Evolutionary conservation across 306 rosid species (phyloP).

Genomic region (Castanopsis chinensis): DNA sequence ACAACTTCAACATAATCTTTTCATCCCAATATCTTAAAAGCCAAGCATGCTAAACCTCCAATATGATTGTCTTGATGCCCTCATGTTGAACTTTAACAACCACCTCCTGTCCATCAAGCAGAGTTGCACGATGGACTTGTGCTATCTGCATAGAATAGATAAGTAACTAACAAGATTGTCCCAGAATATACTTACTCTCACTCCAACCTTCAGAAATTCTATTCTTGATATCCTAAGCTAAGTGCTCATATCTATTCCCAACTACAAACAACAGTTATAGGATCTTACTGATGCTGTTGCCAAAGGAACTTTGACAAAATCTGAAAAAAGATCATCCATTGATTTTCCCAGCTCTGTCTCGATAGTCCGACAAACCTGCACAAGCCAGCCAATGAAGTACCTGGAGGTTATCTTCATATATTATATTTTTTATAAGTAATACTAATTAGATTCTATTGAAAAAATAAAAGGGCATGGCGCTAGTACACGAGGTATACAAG

Average conservation of each 20-base stretch:
- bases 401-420: neutral
- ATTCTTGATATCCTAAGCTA: slow-evolving; percentile 3
- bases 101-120: slow-evolving; percentile 83
- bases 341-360: slow-evolving; percentile 84
- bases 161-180: slow-evolving; percentile 16
- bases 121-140: slow-evolving; percentile 94
- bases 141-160: slow-evolving; percentile 71
- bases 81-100: slow-evolving; percentile 97
- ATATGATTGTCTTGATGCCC: slow-evolving; percentile 71
- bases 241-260: slow-evolving; percentile 24
- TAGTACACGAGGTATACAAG: too few species aligned
- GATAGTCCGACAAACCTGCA: slow-evolving; percentile 69
- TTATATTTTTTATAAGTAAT: neutral
- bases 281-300: slow-evolving; percentile 97
- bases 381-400: slow-evolving; percentile 27
- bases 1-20: slow-evolving; percentile 24
- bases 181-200: neutral
- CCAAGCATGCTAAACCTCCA: slow-evolving; percentile 64
- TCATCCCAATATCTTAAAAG: slow-evolving; percentile 25
- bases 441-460: too few species aligned
- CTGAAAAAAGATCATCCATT: slow-evolving; percentile 72
- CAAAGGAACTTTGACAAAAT: slow-evolving; percentile 71
- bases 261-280: slow-evolving; percentile 21
- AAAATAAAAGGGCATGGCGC: too few species aligned
- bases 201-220: neutral